A percentile compares a stretch with the other conserved stretches of the same genome.
These are phyloP conservation scores for Xylariales sp. DNA, from an alignment of 2,329 filamentous ascomycete species.

Conservation along the genomic window DNA sequence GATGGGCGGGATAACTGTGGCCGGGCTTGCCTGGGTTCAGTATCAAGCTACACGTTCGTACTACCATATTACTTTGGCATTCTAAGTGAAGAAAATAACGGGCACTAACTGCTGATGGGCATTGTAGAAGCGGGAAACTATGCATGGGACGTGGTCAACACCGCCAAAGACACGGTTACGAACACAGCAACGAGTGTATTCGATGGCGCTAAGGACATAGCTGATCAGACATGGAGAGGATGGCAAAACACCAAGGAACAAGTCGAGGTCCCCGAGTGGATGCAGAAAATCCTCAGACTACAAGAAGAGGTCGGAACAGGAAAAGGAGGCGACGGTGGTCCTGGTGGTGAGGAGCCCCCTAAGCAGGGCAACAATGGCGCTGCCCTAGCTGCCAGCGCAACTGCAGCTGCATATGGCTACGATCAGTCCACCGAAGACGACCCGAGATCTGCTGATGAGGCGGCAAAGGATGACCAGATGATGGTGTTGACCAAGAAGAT, in stretches of 20 bases:
- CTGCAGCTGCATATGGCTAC: constrained; percentile 75
- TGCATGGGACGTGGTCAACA: constrained; percentile 65
- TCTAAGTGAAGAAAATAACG: neutral
- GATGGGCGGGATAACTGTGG: constrained; percentile 84
- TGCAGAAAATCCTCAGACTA: constrained; percentile 65
- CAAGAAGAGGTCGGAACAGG: constrained; percentile 56
- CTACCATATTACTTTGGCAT: constrained; percentile 6
- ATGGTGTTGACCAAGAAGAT: constrained; percentile 99
- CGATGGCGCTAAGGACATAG: constrained; percentile 68
- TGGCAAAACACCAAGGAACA: constrained; percentile 82
- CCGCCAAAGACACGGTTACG: constrained; percentile 67
- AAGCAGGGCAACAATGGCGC: constrained; percentile 57
- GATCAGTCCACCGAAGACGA: constrained; percentile 65
- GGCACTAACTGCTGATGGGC: neutral
- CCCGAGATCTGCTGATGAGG: constrained; percentile 55
- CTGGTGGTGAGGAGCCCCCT: constrained; percentile 46
- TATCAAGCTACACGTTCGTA: constrained; percentile 86
- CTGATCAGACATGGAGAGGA: constrained; percentile 72
- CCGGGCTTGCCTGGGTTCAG: constrained; percentile 85
- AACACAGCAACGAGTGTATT: constrained; percentile 66
- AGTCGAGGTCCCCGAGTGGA: constrained; percentile 68
- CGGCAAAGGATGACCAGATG: constrained; percentile 93
- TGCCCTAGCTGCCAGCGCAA: constrained; percentile 64
- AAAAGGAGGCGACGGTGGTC: constrained; percentile 39
- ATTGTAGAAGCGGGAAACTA: constrained; percentile 46